A percentile compares a stretch with the other conserved stretches of the same genome.
These are phyloP conservation scores for Scleromitrula shiraiana DNA, from an alignment of 2,329 filamentous ascomycete species.

Conservation along the genomic window DNA sequence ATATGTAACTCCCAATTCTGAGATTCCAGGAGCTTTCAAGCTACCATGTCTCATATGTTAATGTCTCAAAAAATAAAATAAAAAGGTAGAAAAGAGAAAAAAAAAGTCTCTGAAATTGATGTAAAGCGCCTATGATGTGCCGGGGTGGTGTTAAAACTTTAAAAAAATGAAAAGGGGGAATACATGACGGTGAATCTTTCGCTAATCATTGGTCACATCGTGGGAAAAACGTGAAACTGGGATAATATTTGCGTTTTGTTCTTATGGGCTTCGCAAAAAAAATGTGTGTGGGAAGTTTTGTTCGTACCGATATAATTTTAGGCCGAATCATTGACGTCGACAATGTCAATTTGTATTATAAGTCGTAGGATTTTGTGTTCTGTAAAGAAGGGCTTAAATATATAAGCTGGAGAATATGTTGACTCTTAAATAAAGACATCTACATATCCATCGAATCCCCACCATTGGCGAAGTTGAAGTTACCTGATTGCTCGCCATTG, in stretches of 20 bases:
- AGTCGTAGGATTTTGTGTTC: constrained; percentile 15
- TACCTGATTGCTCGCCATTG: constrained; percentile 64
- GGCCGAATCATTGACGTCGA: constrained; percentile 10
- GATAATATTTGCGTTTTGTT: constrained; percentile 8
- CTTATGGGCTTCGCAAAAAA: constrained; percentile 13
- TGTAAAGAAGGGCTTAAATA: constrained; percentile 12
- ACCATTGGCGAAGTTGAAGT: constrained; percentile 88
- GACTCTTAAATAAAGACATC: constrained; percentile 26
- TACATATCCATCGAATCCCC: constrained; percentile 70
- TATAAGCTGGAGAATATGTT: constrained; percentile 14
- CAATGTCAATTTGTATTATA: constrained; percentile 24
- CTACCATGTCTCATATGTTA: constrained; percentile 26
- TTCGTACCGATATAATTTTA: constrained; percentile 5
- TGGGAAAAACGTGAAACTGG: constrained; percentile 12
- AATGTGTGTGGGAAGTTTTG: constrained; percentile 10
- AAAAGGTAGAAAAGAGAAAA: background rate
- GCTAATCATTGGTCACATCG: constrained; percentile 30
- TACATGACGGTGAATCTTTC: constrained; percentile 34
- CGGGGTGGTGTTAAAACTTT: constrained; percentile 19
- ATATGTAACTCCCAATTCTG: constrained; percentile 4
- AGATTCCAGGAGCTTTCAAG: constrained; percentile 30
- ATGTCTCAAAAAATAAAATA: constrained; percentile 11
- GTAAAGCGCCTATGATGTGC: constrained; percentile 28
- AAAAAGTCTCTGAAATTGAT: constrained; percentile 8
- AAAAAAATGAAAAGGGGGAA: constrained; percentile 24